Percentiles rank a stretch among this genome's conserved stretches.
phyloP scores from a whole-genome alignment of 2,329 filamentous ascomycete species.

The Aspergillus chevalieri region DNA sequence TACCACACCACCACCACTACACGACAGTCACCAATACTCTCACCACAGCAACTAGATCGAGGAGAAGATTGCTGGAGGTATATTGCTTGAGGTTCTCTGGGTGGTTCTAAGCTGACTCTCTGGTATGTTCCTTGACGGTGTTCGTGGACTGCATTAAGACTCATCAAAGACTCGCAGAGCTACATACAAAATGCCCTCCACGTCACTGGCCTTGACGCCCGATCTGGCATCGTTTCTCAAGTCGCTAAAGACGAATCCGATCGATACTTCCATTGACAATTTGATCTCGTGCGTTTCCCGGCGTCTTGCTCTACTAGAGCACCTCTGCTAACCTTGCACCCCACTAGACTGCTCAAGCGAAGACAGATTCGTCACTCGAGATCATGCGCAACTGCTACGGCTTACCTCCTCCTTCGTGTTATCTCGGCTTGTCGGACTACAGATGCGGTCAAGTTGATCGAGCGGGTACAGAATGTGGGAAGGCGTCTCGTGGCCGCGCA shows the following conservation, averaged over 20 bases:
- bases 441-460: slow-evolving; percentile 71
- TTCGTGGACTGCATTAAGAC: background rate
- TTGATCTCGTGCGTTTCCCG: slow-evolving; percentile 64
- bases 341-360: slow-evolving; percentile 70
- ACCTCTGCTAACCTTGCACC: slow-evolving; percentile 14
- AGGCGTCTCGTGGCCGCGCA: slow-evolving; percentile 73
- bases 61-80: background rate
- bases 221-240: slow-evolving; percentile 73
- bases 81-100: too few relatives aligned
- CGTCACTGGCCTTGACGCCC: slow-evolving; percentile 58
- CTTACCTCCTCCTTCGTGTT: slow-evolving; percentile 78
- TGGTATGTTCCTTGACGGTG: too few relatives aligned
- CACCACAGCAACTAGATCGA: background rate
- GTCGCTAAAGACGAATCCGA: slow-evolving; percentile 65
- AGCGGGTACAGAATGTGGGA: slow-evolving; percentile 73
- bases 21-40: background rate
- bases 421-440: slow-evolving; percentile 74
- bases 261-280: slow-evolving; percentile 77
- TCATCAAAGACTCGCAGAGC: background rate
- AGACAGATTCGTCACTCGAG: slow-evolving; percentile 83
- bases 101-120: too few relatives aligned
- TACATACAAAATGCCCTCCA: slow-evolving; percentile 49
- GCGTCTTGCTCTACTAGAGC: slow-evolving; percentile 1
- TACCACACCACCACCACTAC: background rate
- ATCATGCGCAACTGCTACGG: slow-evolving; percentile 84